Evolutionary conservation across 2,329 filamentous ascomycete species (phyloP), one percentile per base, ranked within the genome.

Genomic region (Hypoxylon sp.): DNA sequence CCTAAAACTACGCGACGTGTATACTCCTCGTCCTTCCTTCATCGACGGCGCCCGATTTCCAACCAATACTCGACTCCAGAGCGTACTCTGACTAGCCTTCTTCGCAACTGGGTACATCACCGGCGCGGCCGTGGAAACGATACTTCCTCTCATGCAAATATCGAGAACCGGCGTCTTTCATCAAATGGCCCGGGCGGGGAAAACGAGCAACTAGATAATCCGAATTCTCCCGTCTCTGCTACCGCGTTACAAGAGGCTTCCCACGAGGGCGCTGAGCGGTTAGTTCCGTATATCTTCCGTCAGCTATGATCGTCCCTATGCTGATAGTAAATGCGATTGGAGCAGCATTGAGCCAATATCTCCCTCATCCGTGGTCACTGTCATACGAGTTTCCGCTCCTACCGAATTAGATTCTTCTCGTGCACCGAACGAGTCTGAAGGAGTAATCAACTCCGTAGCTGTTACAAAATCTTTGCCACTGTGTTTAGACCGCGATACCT

Each of bases 291-390:
- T 23, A 3, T 25, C 36, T 28, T 19, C 28, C 23, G 13, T 45
- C 13, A 32, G 17, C 11, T 23, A 17, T 19, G 17, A 45, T n/a
- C 10, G 17, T 60, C 32, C 14, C 13, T 23, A 23, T 41, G 30
- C 34, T 60, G 17, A 60, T 46, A 43, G 30, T 38, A 25, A 38
- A 23, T 45, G 7, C 38, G 5, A 46, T 53, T 38, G 5, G 10
- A 60, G 58, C 28, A 23, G 11, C n/a, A 1, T 45, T 14, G 38
- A 45, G 3, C 38, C 32, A 21, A 30, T 4, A 3, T 36, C 32
- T 5, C 30, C 32, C 36, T 19, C 49, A 19, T 36, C 32, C 17
- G 38, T 43, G 10, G 21, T 43, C 6, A 43, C 38, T 10, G 38
- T 43, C 6, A 11, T 43, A 21, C n/a, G 38, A 11, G 17, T 21